Percentiles rank a stretch among this genome's conserved stretches.
phyloP scores from a whole-genome alignment of 2,329 filamentous ascomycete species.

The Alternaria ventricosa region DNA sequence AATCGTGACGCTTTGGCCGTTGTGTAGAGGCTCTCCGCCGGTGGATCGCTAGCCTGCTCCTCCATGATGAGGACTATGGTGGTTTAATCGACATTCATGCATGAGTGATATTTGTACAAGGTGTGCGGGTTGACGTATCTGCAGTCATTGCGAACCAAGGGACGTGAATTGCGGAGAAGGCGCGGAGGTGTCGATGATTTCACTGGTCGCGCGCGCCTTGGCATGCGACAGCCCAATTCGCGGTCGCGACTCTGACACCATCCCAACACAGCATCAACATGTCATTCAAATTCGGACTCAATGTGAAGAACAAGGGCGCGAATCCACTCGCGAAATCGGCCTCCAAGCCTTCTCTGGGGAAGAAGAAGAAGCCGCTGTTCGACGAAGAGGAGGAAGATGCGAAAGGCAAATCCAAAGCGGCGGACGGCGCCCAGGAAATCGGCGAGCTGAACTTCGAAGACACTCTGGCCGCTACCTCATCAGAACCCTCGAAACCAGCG shows the following conservation, averaged over 20 bases:
- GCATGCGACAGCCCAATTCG: constrained; percentile 16
- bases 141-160: background rate
- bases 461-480: constrained; percentile 43
- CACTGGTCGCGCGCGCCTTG: constrained; percentile 37
- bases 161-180: constrained; percentile 25
- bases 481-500: constrained; percentile 27
- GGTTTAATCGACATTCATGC: constrained; percentile 15
- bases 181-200: constrained; percentile 33
- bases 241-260: background rate
- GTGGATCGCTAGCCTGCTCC: constrained; percentile 31
- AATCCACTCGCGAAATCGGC: constrained; percentile 21
- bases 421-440: constrained; percentile 61
- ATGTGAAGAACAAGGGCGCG: constrained; percentile 62
- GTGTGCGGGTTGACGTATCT: background rate
- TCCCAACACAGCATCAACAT: constrained; percentile 28
- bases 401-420: constrained; percentile 41
- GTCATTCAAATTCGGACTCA: constrained; percentile 64
- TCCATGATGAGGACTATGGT: constrained; percentile 34
- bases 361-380: constrained; percentile 52
- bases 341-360: constrained; percentile 31
- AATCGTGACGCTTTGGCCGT: constrained; percentile 45
- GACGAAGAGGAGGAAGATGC: constrained; percentile 64
- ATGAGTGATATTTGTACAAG: constrained; percentile 15
- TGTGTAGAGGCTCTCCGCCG: constrained; percentile 29
- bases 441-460: constrained; percentile 64